Evolutionary conservation across 345 rosid genomes (phyloP), one percentile per base, ranked within the genome.

Genomic region (Geranium rotundifolium): DNA sequence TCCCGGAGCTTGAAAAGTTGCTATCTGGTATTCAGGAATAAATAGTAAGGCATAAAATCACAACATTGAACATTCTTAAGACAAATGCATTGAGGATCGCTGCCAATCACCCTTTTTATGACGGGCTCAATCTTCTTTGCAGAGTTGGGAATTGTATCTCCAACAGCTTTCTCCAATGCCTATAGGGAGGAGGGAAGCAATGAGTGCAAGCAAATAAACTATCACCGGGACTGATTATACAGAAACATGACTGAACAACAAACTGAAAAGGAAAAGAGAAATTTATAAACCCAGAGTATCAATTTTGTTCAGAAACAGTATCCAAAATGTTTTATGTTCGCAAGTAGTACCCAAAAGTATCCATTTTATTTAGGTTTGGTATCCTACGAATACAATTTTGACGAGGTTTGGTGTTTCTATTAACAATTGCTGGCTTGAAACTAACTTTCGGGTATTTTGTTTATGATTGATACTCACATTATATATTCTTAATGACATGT

Each of bases 131-230:
- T 82, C 80, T 81, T 86, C 76, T 72, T 86, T 30, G 72, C 75
- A 30, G 84, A 71, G 64, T 74, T 68, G 56, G 97, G 95, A 73
- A 79, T 61, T 72, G 67, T 57, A 69, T 82, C 85, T 63, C 88
- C 92, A 70, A 80, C 74, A 60, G 88, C 92, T 84, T 86, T 90
- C 77, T 90, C 99, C 73, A 93, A 75, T 69, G 82, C 83, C 99
- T 93, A 54, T 49, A 52, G 50, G 72, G 30, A 64, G 64, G 64
- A 29, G 73, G 20, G 59, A 49, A 69, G 56, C 60, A 54, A 7
- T 49, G 56, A 4, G 64, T 19, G 34, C 37, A 57, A 5, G 17
- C 27, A 62, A 54, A 29, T 2, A 29, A 68, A 39, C 39, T 60
- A 65, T 64, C 55, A 68, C 62, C 9, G 49, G 62, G 56, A 59